Conservation (phyloP, 805 yeast species). For the Yarrowia sp. region DNA sequence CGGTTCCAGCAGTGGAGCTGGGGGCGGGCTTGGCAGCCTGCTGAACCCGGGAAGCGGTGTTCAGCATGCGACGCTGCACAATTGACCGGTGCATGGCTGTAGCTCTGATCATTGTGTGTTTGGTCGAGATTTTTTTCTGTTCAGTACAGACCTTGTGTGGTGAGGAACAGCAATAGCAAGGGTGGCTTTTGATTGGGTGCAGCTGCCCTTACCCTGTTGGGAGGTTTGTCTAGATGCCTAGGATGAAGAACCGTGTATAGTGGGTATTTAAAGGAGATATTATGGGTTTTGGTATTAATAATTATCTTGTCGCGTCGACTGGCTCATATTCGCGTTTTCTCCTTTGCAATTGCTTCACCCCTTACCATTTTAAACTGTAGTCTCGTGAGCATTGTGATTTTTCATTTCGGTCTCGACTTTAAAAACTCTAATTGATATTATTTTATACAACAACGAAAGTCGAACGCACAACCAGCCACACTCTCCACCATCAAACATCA, state of each 20-base stretch:
- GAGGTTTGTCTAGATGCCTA: neutral
- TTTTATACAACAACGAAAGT: neutral
- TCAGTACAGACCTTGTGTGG: neutral
- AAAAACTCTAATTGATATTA: neutral
- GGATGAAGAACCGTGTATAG: neutral
- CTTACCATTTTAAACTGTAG: neutral
- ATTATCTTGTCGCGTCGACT: too few species aligned
- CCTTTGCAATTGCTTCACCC: neutral
- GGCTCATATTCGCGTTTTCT: neutral
- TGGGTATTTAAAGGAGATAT: neutral
- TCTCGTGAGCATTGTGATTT: neutral
- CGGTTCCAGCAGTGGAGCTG: neutral
- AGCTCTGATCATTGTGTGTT: constrained; percentile 14
- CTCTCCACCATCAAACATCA: neutral
- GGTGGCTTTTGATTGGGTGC: constrained; percentile 19
- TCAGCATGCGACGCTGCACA: constrained; percentile 19
- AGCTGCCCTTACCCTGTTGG: constrained; percentile 20
- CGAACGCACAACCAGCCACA: neutral
- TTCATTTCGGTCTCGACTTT: neutral
- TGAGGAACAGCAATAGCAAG: constrained; percentile 18
- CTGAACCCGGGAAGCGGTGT: neutral
- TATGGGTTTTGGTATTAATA: neutral
- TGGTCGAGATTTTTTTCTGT: neutral
- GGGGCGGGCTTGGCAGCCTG: constrained; percentile 4
- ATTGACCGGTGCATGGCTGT: constrained; percentile 25